Evolutionary conservation across 495 filamentous ascomycete species (phyloP).

Genomic region (Neurospora sp.): DNA sequence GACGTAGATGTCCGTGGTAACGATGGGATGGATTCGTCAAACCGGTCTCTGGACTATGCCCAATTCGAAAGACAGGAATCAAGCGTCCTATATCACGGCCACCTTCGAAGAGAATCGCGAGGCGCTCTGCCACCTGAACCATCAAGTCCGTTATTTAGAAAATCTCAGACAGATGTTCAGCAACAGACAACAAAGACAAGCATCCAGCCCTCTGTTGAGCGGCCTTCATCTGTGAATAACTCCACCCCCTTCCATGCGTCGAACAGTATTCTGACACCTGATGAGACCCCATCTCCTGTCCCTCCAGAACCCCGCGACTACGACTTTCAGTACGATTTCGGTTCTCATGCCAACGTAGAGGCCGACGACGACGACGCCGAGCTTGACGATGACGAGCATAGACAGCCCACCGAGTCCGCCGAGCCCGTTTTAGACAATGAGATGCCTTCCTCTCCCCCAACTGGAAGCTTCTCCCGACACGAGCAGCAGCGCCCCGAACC

Average conservation of each 20-base stretch:
- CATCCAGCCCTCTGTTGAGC: slow-evolving; percentile 26
- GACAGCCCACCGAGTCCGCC: neutral
- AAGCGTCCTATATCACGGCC: neutral
- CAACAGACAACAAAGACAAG: slow-evolving; percentile 5
- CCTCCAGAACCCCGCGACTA: slow-evolving; percentile 13
- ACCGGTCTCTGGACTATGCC: neutral
- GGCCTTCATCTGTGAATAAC: slow-evolving; percentile 25
- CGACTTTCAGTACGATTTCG: neutral
- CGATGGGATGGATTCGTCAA: neutral
- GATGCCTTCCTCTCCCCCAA: slow-evolving; percentile 25
- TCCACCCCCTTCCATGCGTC: slow-evolving; percentile 26
- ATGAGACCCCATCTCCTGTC: slow-evolving; percentile 43
- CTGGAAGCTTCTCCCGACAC: neutral
- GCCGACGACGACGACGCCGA: neutral
- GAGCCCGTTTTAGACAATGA: slow-evolving; percentile 5
- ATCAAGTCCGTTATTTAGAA: neutral
- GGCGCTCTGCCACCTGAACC: neutral
- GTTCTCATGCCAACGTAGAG: neutral
- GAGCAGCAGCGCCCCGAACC: neutral
- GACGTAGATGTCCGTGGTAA: neutral
- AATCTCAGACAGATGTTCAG: neutral
- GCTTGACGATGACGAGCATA: slow-evolving; percentile 3
- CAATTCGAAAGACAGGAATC: neutral
- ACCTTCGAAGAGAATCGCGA: neutral
- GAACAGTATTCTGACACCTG: slow-evolving; percentile 41